phyloP scores from a whole-genome alignment of 371 early-diverging fungal species.

The Rhizopus sp. region DNA sequence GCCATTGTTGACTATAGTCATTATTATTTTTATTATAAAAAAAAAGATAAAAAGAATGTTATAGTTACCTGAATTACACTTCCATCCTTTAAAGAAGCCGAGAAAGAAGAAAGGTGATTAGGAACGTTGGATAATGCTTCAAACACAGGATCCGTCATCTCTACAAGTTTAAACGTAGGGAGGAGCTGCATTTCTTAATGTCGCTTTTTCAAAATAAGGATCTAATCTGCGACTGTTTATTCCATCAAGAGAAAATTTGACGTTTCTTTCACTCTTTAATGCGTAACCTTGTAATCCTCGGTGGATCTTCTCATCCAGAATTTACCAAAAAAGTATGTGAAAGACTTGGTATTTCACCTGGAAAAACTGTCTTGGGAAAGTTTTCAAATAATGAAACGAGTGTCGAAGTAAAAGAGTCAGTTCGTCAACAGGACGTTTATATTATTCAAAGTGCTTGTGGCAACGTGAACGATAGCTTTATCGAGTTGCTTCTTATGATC shows the following conservation, averaged over 20 bases:
- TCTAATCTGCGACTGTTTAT: too few species aligned
- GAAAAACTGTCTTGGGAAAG: slow-evolving; percentile 85
- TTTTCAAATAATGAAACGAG: slow-evolving; percentile 97
- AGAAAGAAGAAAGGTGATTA: slow-evolving; percentile 27
- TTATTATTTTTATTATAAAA: background rate
- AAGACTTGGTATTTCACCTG: slow-evolving; percentile 73
- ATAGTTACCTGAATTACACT: slow-evolving; percentile 20
- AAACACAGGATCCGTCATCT: slow-evolving; percentile 29
- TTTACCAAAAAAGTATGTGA: slow-evolving; percentile 81
- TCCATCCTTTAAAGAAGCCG: slow-evolving; percentile 26
- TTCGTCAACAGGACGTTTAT: slow-evolving; percentile 89
- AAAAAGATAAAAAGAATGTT: background rate
- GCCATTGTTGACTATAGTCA: slow-evolving; percentile 12
- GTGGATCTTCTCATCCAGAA: slow-evolving; percentile 86
- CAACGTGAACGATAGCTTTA: slow-evolving; percentile 90
- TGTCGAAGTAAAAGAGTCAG: slow-evolving; percentile 96
- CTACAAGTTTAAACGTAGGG: too few species aligned
- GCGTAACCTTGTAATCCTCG: slow-evolving; percentile 40
- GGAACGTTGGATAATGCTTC: slow-evolving; percentile 27
- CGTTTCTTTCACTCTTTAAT: slow-evolving; percentile 11
- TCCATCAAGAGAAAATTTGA: too few species aligned
- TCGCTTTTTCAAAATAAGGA: too few species aligned
- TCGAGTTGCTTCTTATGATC: slow-evolving; percentile 96
- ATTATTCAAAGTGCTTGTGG: slow-evolving; percentile 88
- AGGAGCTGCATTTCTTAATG: too few species aligned